Evolutionary conservation across 495 filamentous ascomycete genomes (phyloP), one percentile per base, ranked within the genome.

Genomic region (Friedmanniomyces endolithicus): DNA sequence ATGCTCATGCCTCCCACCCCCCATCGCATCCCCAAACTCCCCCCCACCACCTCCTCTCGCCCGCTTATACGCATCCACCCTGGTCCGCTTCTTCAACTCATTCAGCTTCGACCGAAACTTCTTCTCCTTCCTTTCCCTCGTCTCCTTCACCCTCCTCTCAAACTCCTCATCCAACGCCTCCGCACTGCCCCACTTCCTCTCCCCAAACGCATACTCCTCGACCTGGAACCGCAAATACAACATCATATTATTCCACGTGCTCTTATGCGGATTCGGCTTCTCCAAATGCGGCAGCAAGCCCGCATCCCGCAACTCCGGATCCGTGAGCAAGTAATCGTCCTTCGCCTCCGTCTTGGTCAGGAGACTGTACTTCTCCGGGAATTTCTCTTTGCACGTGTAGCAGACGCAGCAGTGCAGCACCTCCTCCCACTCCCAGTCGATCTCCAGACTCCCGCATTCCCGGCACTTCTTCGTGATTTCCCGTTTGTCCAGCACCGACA

Each of bases 191-290:
- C 92, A 97, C 64, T 85, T 86, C 65, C 85, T 87, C 9, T 74
- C 65, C 0, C 75, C 80, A 62, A 95, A 85, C 0, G 88, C 92
- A 64, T 94, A 95, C 46, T 86, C 86, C 62, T 98, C 92, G 1
- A 98, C 84, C 64, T 98, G 94, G 55, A 82, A 96, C 0, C 94
- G 83, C 9, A 98, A 74, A 65, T 86, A 98, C 0, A 98, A 79
- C 86, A 92, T 92, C 92, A 98, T 97, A 71, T 92, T 87, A 63
- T 95, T 90, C 87, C 88, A 98, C 33, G 89, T 88, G 0, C 83
- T 80, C 65, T 95, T 95, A 67, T 96, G 90, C 19, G 92, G 92
- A 64, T 98, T 98, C 6, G 94, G 92, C 24, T 80, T 82, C 56
- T 86, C 85, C 0, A 98, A 70, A 66, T 88, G 88, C 0, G 92